Base-by-base conservation (phyloP, 179 eudicot species). In the Monotropa hypopitys region DNA sequence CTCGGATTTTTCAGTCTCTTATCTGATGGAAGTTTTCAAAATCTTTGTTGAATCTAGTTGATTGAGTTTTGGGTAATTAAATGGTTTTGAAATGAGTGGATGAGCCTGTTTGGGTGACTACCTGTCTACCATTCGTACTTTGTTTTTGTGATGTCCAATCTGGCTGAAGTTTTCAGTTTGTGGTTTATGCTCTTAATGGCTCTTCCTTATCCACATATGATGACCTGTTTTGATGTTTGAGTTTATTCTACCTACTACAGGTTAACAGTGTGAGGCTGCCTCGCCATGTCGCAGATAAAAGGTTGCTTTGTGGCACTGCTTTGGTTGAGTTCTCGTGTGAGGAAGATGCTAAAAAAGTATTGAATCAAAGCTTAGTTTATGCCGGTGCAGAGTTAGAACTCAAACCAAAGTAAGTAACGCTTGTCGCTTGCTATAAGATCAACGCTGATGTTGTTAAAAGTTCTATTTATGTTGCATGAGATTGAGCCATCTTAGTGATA, bases 181-280 rank as follows among this genome's bases (percentile, higher is more conserved):
- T 72, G 26, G 18, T n/a, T 18, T 51, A 51, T 72, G 30, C 23
- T 1, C 49, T 20, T 8, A 30, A 18, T 53, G 11, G 30, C 47
- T 53, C 57, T 45, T 49, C 43, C 23, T 47, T 54, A 32, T 56
- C 51, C 6, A 15, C 51, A 0, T 23, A 38, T 40, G 54, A 21
- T 56, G 2, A 28, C 30, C 12, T 30, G 57, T 61, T 28, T 61
- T 61, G 66, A 61, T 3, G 16, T 72, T 51, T 77, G 61, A 32
- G 62, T 50, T 43, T 11, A 15, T 77, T 59, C 59, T 81, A 28
- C 30, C 62, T 63, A 20, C 78, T 83, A 54, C 87, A 95, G 99
- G 98, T 95, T 76, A 93, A 89, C 81, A 93, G 97, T 83, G 92
- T 93, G 85, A 88, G 99, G 87, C 81, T 93, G 77, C 99, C 99